Percentiles rank a stretch among this genome's conserved stretches.
Conservation (phyloP, 345 rosid species). For the Eucalyptus regnans region DNA sequence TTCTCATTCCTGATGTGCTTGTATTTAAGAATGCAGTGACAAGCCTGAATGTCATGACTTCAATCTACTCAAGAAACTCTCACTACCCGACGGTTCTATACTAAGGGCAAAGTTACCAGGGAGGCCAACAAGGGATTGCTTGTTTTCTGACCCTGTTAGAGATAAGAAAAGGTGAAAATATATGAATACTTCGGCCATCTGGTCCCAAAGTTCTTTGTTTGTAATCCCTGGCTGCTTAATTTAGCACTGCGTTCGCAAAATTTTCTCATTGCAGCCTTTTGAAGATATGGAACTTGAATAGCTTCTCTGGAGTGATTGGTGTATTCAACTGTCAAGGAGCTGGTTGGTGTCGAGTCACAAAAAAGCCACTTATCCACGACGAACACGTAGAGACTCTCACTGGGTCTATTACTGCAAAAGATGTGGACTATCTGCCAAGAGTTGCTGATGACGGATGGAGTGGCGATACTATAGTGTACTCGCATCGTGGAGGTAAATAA, state of each 20-base stretch:
- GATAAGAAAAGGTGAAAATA: not conserved
- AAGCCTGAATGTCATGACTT: conserved; percentile 8
- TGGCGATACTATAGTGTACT: conserved; percentile 7
- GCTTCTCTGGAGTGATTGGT: conserved; percentile 4
- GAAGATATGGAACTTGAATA: not conserved
- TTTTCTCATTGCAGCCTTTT: not conserved
- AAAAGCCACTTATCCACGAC: not conserved
- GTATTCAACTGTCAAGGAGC: conserved; percentile 18
- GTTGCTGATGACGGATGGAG: not conserved
- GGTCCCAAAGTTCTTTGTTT: not conserved
- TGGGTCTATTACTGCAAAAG: not conserved
- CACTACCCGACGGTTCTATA: conserved; percentile 6
- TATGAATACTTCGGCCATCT: not conserved
- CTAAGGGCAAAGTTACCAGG: conserved; percentile 8
- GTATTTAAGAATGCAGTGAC: not conserved
- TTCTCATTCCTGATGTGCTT: not conserved
- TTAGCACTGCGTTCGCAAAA: not conserved
- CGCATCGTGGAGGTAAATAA: conserved; percentile 3
- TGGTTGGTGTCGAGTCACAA: conserved; percentile 2
- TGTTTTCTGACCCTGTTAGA: not conserved
- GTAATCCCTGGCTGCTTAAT: not conserved
- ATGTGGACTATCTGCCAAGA: conserved; percentile 7
- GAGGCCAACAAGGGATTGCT: conserved; percentile 10
- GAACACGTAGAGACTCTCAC: conserved; percentile 8
- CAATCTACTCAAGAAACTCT: conserved; percentile 11